Evolutionary conservation across 345 rosid genomes (phyloP).

Genomic region (Aquilaria sinensis): DNA sequence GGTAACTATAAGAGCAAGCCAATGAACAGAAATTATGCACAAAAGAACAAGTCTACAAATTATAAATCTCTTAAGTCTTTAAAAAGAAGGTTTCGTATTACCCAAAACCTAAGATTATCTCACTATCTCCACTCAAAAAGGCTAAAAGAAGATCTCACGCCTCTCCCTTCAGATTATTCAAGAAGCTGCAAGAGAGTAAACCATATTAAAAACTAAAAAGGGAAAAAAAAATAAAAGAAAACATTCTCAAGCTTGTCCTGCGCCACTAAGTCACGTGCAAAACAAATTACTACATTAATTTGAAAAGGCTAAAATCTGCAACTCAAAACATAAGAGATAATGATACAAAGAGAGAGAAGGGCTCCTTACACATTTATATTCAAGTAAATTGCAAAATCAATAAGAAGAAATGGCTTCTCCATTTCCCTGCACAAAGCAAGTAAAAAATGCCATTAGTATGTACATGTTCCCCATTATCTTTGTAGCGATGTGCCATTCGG

Average conservation of each 20-base stretch:
- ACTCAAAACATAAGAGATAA: neutral
- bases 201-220: neutral
- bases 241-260: neutral
- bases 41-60: too few relatives aligned
- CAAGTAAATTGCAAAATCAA: slow-evolving; percentile 80
- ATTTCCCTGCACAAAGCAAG: slow-evolving; percentile 51
- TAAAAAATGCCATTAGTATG: neutral
- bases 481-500: too few relatives aligned
- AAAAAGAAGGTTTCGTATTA: too few relatives aligned
- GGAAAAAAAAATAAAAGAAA: neutral
- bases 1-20: too few relatives aligned
- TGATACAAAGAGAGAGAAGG: neutral
- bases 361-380: slow-evolving; percentile 68
- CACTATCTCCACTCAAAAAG: too few relatives aligned
- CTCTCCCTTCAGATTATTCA: too few relatives aligned
- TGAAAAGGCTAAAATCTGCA: too few relatives aligned
- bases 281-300: neutral
- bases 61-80: too few relatives aligned
- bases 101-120: too few relatives aligned
- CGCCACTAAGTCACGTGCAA: neutral
- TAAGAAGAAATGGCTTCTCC: slow-evolving; percentile 66
- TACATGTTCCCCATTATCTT: too few relatives aligned
- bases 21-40: too few relatives aligned
- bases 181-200: neutral
- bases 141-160: too few relatives aligned